Evolutionary conservation across 23 red algal species (phyloP), one percentile per base, ranked within the genome.

Genomic region (Agarophyton chilense): DNA sequence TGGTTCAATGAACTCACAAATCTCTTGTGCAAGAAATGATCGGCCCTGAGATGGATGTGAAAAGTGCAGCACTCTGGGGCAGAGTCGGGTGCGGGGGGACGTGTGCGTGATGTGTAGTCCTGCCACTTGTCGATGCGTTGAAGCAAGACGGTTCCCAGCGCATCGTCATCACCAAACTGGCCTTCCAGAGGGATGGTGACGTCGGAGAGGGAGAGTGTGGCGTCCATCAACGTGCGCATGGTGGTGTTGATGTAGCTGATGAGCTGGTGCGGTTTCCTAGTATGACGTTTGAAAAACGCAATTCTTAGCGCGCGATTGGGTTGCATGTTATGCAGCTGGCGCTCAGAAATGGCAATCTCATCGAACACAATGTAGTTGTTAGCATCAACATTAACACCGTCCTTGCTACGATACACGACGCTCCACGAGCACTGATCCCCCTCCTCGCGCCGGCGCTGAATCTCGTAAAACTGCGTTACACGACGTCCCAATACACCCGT

Each of bases 391-490:
- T 44, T 60, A 28, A 77, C 18, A 13, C 83, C 83, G 61, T 88
- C 83, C 39, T 64, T 77, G 46, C 83, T 88, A 11, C 83, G 39
- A n/a, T 88, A 88, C 16, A 88, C 83, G 34, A 62, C 64, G 38
- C 83, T 88, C 83, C 83, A 88, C 2, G 64, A 32, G 16, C 32
- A 11, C 2, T 38, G 31, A 53, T 55, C 66, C 17, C 66, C 67
- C 0, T 75, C 64, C 4, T 45, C 47, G 32, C 83, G 64, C 47
- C 77, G 67, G 21, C 83, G 58, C 47, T 88, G 83, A 24, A 88
- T 40, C 54, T 88, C 83, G 40, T 88, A 88, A 61, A 88, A 88
- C 83, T 88, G 83, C 18, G 83, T 88, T 10, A 88, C 71, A 40
- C 67, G 58, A 22, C 66, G 50, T 9, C 83, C 83, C 73, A 78